These are phyloP conservation scores for Trichosporon coremiiforme DNA, from an alignment of 1,284 basidiomycete species.

Conservation along the genomic window DNA sequence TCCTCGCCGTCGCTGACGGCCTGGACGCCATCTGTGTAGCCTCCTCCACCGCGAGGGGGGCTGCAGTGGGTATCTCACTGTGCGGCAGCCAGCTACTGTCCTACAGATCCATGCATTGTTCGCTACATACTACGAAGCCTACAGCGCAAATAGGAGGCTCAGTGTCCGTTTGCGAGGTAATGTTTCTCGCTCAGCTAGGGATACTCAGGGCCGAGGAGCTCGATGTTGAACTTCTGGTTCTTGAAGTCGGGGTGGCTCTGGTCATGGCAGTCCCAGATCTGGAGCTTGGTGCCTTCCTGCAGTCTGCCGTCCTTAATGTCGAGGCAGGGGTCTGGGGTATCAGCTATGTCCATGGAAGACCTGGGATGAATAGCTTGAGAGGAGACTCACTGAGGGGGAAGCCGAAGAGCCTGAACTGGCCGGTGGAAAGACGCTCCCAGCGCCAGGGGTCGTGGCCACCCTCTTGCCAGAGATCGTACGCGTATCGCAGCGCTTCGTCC, in stretches of 20 bases:
- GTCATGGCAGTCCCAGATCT: not conserved
- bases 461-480: not conserved
- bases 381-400: not conserved
- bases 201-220: not conserved
- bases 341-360: not conserved
- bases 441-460: not conserved
- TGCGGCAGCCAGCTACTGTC: no score
- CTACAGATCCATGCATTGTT: no score
- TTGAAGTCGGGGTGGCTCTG: not conserved
- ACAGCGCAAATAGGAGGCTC: no score
- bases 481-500: not conserved
- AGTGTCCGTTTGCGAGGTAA: no score
- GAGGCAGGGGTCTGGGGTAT: not conserved
- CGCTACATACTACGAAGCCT: no score
- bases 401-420: constrained; percentile 1
- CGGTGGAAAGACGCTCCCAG: not conserved
- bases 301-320: constrained; percentile 9
- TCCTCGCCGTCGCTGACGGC: no score
- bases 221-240: constrained; percentile 6
- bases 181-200: not conserved
- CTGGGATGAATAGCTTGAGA: not conserved
- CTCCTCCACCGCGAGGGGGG: no score
- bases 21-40: no score
- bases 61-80: no score
- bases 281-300: constrained; percentile 4